phyloP scores from a whole-genome alignment of 129 eudicot species.

The Tagetes erecta region DNA sequence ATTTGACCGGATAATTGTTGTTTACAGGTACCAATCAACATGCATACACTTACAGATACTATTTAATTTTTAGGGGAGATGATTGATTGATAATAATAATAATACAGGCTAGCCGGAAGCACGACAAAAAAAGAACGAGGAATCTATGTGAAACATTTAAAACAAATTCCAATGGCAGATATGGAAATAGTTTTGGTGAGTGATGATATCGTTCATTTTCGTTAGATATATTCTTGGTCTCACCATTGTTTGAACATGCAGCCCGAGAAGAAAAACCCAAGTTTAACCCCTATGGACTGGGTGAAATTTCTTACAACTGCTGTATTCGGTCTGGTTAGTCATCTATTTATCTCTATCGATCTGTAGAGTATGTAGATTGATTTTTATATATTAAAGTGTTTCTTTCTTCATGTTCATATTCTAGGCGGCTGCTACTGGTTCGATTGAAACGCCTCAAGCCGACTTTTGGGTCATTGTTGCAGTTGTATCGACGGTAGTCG shows the following conservation, averaged over 20 bases:
- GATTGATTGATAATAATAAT: too few relatives aligned
- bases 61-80: too few relatives aligned
- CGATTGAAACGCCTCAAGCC: constrained; percentile 75
- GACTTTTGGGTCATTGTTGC: constrained; percentile 93
- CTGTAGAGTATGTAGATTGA: too few relatives aligned
- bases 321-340: constrained; percentile 81
- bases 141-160: constrained; percentile 84
- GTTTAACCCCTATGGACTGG: constrained; percentile 97
- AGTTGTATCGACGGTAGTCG: constrained; percentile 76
- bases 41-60: background rate
- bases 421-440: constrained; percentile 79
- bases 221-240: too few relatives aligned
- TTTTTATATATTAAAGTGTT: too few relatives aligned
- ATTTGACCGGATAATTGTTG: constrained; percentile 92
- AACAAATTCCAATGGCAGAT: constrained; percentile 96
- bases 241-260: constrained; percentile 5
- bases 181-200: constrained; percentile 93
- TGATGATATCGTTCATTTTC: too few relatives aligned
- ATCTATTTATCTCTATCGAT: background rate
- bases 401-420: background rate
- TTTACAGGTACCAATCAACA: constrained; percentile 67
- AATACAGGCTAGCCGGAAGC: too few relatives aligned
- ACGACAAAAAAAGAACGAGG: constrained; percentile 48
- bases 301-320: constrained; percentile 83
- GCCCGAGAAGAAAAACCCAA: constrained; percentile 97